These are phyloP conservation scores for Metschnikowia sp. DNA, from an alignment of 805 yeast genomes.

Conservation along the genomic window DNA sequence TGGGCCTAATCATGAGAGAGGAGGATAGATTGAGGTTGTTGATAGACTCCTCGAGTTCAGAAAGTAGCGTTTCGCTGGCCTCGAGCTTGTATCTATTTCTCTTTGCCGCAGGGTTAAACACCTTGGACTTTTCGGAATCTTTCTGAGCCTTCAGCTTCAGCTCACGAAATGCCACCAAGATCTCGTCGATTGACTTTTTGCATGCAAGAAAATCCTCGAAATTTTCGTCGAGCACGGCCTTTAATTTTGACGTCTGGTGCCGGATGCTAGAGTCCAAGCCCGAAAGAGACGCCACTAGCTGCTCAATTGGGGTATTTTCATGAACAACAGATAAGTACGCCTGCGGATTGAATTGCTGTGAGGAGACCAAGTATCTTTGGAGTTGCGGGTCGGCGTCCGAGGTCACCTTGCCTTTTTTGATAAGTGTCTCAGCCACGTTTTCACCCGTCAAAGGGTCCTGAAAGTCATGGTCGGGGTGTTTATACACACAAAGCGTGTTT, in stretches of 20 bases:
- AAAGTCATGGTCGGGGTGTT: constrained; percentile 20
- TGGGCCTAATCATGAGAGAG: constrained; percentile 39
- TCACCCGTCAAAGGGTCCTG: constrained; percentile 35
- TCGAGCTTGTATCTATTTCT: constrained; percentile 11
- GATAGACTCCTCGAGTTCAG: constrained; percentile 38
- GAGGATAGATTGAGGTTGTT: constrained; percentile 37
- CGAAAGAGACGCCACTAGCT: constrained; percentile 27
- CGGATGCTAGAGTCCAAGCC: constrained; percentile 33
- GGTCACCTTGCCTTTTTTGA: constrained; percentile 22
- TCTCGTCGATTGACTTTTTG: constrained; percentile 38
- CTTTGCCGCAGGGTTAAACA: constrained; percentile 35
- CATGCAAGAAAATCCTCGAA: constrained; percentile 34
- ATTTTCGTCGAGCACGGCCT: constrained; percentile 35
- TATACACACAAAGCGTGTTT: constrained; percentile 9
- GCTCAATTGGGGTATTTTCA: constrained; percentile 35
- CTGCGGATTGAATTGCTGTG: constrained; percentile 34
- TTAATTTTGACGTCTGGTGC: constrained; percentile 34
- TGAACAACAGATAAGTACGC: constrained; percentile 37
- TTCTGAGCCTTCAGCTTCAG: constrained; percentile 34
- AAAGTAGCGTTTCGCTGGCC: constrained; percentile 24
- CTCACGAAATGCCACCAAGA: constrained; percentile 30
- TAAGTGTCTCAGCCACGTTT: constrained; percentile 26
- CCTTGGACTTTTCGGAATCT: constrained; percentile 32
- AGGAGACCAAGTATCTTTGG: constrained; percentile 32
- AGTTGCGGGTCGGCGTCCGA: constrained; percentile 31